Evolutionary conservation across 306 rosid genomes (phyloP), one percentile per base, ranked within the genome.

Genomic region (Fagus crenata): DNA sequence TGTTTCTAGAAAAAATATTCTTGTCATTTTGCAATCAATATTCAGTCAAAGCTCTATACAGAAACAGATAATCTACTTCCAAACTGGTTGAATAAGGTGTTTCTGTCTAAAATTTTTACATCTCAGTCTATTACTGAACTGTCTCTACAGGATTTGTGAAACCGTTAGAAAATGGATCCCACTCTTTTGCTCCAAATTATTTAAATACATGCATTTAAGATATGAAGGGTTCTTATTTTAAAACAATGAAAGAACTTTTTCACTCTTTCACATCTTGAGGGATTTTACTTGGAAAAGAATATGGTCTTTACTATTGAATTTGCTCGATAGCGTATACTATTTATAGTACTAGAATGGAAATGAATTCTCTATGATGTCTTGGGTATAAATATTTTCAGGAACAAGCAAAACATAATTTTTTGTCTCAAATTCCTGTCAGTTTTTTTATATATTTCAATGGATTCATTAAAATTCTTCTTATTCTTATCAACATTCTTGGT

Each of bases 361-460:
- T 54, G 67, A 35, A n/a, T 40, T 72, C 65, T 53, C 49, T 54
- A 53, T 41, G n/a, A 73, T 41, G 18, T 73, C 0, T 55, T 35
- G 39, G 39, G 58, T 28, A 41, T 32, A 22, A 11, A 42, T 74
- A 43, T 59, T 74, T 74, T 41, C 31, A 6, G 31, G 17, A 22
- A 31, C 69, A 42, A 59, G 42, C 7, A 42, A 74, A 42, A 58
- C 54, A 59, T 60, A 22, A 42, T 59, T 41, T 36, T 4, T 33
- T 72, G 7, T n/a, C 42, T 13, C 75, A 51, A n/a, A 40, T 18
- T 56, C 35, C 28, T 55, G 42, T 55, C 40, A 63, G n/a, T 39
- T 55, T 73, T 22, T 74, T 74, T 28, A 40, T 58, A 39, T 56
- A 41, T 58, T 74, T 17, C 28, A 58, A 28, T 74, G 18, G 69